Conservation (phyloP, 345 rosid species). For the Gossypium stocksii region DNA sequence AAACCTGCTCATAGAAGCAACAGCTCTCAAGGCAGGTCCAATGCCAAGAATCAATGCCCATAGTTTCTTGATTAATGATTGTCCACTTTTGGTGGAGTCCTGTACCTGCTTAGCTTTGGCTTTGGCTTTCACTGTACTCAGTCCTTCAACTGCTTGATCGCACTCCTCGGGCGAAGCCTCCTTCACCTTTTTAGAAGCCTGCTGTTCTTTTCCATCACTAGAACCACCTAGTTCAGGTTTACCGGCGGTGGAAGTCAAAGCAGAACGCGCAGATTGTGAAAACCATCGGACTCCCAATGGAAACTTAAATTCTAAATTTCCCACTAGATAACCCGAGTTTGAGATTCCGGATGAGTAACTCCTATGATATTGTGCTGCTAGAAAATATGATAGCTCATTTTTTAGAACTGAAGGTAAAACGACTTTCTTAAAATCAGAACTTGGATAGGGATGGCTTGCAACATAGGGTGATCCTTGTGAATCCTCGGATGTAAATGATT, state of each 20-base stretch:
- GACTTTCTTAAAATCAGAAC: constrained; percentile 22
- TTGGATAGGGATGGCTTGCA: constrained; percentile 19
- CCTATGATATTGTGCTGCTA: constrained; percentile 16
- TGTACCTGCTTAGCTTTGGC: constrained; percentile 77
- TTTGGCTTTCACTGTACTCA: constrained; percentile 78
- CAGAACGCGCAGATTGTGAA: constrained; percentile 32
- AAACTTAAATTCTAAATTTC: constrained; percentile 31
- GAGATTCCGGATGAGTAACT: constrained; percentile 27
- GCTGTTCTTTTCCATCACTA: constrained; percentile 39
- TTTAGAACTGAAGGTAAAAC: constrained; percentile 27
- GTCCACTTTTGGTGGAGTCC: constrained; percentile 52
- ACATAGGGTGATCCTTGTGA: constrained; percentile 19
- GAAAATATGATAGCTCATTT: constrained; percentile 17
- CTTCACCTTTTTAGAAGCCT: constrained; percentile 47
- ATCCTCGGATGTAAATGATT: constrained; percentile 21
- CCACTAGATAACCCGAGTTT: constrained; percentile 32
- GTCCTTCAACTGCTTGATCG: constrained; percentile 91
- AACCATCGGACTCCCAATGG: constrained; percentile 37
- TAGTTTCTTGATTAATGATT: constrained; percentile 48
- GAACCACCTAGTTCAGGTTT: constrained; percentile 38
- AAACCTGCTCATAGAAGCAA: constrained; percentile 95
- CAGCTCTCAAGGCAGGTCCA: constrained; percentile 88
- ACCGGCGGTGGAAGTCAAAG: constrained; percentile 58
- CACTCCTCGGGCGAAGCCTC: constrained; percentile 94
- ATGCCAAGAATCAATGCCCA: constrained; percentile 66